phyloP scores from a whole-genome alignment of 2,329 filamentous ascomycete genomes.

The Claviceps cyperi region DNA sequence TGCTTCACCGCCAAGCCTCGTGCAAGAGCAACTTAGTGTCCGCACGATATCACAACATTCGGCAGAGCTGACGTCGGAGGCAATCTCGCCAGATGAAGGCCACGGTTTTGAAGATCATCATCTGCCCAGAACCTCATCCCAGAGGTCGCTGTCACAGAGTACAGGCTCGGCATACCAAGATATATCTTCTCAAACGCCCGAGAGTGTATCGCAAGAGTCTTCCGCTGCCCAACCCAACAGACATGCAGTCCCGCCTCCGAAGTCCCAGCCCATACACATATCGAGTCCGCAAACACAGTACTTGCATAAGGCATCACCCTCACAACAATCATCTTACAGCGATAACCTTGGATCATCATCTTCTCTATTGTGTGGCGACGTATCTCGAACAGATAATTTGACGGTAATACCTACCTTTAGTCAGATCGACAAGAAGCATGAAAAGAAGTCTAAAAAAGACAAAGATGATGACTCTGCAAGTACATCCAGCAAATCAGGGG shows the following conservation, averaged over 20 bases:
- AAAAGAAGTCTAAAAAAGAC: constrained; percentile 66
- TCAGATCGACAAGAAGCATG: constrained; percentile 55
- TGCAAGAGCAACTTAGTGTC: constrained; percentile 19
- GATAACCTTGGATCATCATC: constrained; percentile 30
- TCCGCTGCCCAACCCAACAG: constrained; percentile 13
- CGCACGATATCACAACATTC: constrained; percentile 21
- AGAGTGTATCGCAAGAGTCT: constrained; percentile 23
- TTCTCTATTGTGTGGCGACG: constrained; percentile 53
- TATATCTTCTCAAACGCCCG: constrained; percentile 8
- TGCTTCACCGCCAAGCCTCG: constrained; percentile 10
- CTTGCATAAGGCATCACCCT: constrained; percentile 2
- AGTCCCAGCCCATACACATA: not conserved
- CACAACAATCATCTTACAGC: constrained; percentile 11
- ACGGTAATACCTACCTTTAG: constrained; percentile 65
- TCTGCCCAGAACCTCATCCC: constrained; percentile 26
- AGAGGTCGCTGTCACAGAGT: constrained; percentile 40
- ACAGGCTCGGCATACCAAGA: constrained; percentile 22
- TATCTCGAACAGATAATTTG: constrained; percentile 56
- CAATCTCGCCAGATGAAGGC: constrained; percentile 43
- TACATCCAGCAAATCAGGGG: constrained; percentile 55
- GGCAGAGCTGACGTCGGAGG: constrained; percentile 24
- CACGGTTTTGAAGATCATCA: constrained; percentile 13
- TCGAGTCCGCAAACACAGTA: constrained; percentile 6
- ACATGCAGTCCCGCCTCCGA: constrained; percentile 1
- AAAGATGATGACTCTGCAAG: constrained; percentile 47